Percentiles rank a stretch among this genome's conserved stretches.
These are phyloP conservation scores for Schizosaccharomyces lindneri DNA, from an alignment of 805 yeast genomes.

Conservation along the genomic window DNA sequence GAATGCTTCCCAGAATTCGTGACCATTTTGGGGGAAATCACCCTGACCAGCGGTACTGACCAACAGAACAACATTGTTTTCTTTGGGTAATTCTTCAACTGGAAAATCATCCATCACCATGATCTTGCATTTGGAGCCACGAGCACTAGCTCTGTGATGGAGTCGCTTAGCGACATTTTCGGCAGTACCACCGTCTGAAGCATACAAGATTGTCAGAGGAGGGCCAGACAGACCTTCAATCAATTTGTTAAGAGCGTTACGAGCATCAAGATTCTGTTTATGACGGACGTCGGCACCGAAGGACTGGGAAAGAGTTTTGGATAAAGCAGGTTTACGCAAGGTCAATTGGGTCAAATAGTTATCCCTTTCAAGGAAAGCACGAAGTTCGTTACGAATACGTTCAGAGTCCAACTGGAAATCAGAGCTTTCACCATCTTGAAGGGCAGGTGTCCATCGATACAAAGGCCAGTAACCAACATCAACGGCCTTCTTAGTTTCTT, in stretches of 20 bases:
- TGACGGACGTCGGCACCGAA: constrained; percentile 36
- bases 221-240: constrained; percentile 81
- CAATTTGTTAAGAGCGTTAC: constrained; percentile 48
- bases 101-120: constrained; percentile 48
- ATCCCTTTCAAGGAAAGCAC: constrained; percentile 67
- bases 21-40: constrained; percentile 66
- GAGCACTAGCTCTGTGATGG: constrained; percentile 50
- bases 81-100: constrained; percentile 47
- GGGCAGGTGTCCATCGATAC: constrained; percentile 55
- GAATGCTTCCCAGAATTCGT: constrained; percentile 47
- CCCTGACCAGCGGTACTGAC: constrained; percentile 70
- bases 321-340: constrained; percentile 42
- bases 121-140: constrained; percentile 47
- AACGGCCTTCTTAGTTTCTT: constrained; percentile 71
- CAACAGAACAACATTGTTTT: constrained; percentile 41
- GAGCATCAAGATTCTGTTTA: constrained; percentile 41
- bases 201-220: constrained; percentile 63
- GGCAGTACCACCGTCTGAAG: constrained; percentile 84
- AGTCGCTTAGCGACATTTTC: constrained; percentile 57
- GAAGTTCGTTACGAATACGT: constrained; percentile 47
- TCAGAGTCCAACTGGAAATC: constrained; percentile 65
- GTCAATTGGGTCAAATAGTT: constrained; percentile 63
- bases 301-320: constrained; percentile 41
- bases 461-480: constrained; percentile 94
- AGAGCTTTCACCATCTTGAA: constrained; percentile 23